phyloP scores from a whole-genome alignment of 2,329 filamentous ascomycete genomes.

The Diplocarpon mali region DNA sequence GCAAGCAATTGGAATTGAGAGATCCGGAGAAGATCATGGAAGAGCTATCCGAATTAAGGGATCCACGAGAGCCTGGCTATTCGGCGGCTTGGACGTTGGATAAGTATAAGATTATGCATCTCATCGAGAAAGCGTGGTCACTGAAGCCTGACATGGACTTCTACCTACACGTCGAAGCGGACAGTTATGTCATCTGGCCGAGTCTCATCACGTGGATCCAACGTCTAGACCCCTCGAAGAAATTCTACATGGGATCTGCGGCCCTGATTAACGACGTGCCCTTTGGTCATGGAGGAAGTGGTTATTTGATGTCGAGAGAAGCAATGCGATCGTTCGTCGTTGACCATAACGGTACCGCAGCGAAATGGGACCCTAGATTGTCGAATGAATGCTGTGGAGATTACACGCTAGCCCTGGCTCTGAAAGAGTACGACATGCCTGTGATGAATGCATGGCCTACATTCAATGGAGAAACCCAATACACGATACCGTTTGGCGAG shows the following conservation, averaged over 20 bases:
- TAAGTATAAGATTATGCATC: slow-evolving; percentile 52
- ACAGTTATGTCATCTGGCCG: slow-evolving; percentile 45
- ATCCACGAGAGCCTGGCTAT: slow-evolving; percentile 23
- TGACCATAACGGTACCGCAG: slow-evolving; percentile 33
- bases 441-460: slow-evolving; percentile 37
- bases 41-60: slow-evolving; percentile 13
- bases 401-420: slow-evolving; percentile 35
- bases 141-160: slow-evolving; percentile 42
- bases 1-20: slow-evolving; percentile 33
- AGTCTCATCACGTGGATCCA: slow-evolving; percentile 31
- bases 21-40: slow-evolving; percentile 35
- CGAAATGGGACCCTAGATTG: slow-evolving; percentile 34
- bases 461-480: slow-evolving; percentile 44
- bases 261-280: slow-evolving; percentile 32
- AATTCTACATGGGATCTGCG: slow-evolving; percentile 40
- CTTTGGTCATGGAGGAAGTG: slow-evolving; percentile 46
- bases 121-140: slow-evolving; percentile 41
- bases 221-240: slow-evolving; percentile 22
- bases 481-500: slow-evolving; percentile 36
- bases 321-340: slow-evolving; percentile 39
- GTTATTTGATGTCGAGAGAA: slow-evolving; percentile 40
- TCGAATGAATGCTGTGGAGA: slow-evolving; percentile 41
- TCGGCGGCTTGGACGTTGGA: slow-evolving; percentile 41
- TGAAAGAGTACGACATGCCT: slow-evolving; percentile 35
- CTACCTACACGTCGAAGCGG: slow-evolving; percentile 48